Conservation (phyloP, 345 rosid genomes). For the Corymbia maculata region DNA sequence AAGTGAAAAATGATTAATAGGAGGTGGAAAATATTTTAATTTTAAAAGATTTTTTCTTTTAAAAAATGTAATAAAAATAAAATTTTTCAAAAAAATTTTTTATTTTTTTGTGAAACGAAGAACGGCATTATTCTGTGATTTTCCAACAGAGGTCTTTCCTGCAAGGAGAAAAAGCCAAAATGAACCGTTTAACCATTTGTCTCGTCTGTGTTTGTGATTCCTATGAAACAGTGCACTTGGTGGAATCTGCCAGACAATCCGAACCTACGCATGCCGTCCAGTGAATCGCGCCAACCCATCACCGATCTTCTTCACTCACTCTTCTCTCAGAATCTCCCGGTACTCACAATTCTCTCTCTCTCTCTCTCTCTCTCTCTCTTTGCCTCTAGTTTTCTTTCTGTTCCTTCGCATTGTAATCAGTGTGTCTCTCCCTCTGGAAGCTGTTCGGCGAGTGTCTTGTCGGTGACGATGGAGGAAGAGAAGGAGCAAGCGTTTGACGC, state of each 20-base stretch:
- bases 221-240: conserved; percentile 1
- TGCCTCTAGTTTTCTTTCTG: not conserved
- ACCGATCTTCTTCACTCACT: not conserved
- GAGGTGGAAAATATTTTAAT: too few relatives aligned
- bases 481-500: conserved; percentile 16
- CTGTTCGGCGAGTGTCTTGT: conserved; percentile 1
- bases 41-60: too few relatives aligned
- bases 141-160: not conserved
- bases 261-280: not conserved
- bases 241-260: not conserved
- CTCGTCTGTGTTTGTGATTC: not conserved
- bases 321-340: not conserved
- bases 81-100: too few relatives aligned
- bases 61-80: too few relatives aligned
- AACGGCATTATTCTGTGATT: too few relatives aligned
- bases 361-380: not conserved
- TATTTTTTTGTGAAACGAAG: too few relatives aligned
- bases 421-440: not conserved
- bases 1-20: too few relatives aligned
- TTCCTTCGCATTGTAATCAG: not conserved
- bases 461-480: conserved; percentile 2
- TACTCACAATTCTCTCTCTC: not conserved
- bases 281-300: not conserved
- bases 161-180: not conserved
- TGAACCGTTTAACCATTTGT: not conserved